A percentile compares a stretch with the other conserved stretches of the same genome.
phyloP scores from a whole-genome alignment of 2,329 filamentous ascomycete genomes.

The Hypoxylon sp. region DNA sequence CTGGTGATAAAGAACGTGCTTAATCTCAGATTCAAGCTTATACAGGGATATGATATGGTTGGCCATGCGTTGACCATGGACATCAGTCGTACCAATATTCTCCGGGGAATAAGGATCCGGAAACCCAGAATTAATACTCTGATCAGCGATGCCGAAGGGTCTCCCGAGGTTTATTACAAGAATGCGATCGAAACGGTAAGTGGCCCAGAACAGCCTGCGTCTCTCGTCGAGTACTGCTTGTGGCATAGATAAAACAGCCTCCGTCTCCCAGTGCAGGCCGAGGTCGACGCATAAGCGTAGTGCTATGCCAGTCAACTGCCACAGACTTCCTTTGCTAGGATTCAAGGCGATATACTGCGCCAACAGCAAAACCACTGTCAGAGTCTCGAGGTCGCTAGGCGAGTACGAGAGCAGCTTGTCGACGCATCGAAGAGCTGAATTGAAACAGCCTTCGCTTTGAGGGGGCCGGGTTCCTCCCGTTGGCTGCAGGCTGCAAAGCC shows the following conservation, averaged over 20 bases:
- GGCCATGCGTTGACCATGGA: constrained; percentile 48
- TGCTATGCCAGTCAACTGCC: constrained; percentile 55
- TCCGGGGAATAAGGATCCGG: constrained; percentile 46
- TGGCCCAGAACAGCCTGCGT: constrained; percentile 49
- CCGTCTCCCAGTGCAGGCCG: constrained; percentile 55
- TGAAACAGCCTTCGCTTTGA: constrained; percentile 57
- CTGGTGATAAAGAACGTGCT: constrained; percentile 54
- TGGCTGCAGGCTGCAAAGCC: constrained; percentile 51
- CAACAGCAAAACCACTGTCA: constrained; percentile 53
- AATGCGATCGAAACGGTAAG: constrained; percentile 52
- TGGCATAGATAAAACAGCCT: constrained; percentile 44
- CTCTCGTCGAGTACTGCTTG: constrained; percentile 48
- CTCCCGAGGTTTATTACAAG: constrained; percentile 52
- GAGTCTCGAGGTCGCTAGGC: constrained; percentile 54
- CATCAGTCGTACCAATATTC: constrained; percentile 25
- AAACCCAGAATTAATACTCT: constrained; percentile 47
- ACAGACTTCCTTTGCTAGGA: constrained; percentile 54
- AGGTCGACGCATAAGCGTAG: constrained; percentile 54
- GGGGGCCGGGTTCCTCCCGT: constrained; percentile 46
- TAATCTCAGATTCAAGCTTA: constrained; percentile 56
- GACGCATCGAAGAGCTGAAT: constrained; percentile 52
- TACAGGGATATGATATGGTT: constrained; percentile 53
- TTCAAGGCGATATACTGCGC: constrained; percentile 54
- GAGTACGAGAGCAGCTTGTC: constrained; percentile 53
- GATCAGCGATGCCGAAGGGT: constrained; percentile 52